Evolutionary conservation across 1,284 basidiomycete genomes (phyloP), one percentile per base, ranked within the genome.

Genomic region (Pseudozyma pruni): DNA sequence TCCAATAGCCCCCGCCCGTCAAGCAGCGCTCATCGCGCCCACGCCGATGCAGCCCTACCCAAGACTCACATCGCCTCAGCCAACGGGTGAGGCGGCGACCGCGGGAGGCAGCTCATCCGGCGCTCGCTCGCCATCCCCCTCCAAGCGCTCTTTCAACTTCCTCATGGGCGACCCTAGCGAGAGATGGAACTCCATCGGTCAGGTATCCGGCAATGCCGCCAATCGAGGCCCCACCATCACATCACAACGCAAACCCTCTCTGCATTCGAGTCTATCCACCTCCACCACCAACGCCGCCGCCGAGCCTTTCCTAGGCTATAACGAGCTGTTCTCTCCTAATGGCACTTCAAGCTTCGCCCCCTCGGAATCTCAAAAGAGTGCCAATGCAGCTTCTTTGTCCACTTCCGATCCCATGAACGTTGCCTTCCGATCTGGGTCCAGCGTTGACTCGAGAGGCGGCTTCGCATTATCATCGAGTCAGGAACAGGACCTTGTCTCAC

Each of bases 281-380:
- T 37, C 51, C 7, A 13, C 58, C 23, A 33, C 51, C 22, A 51
- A 22, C 14, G 22, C 50, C 6, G 45, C 60, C 13, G 59, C 54
- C 19, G 74, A 76, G 35, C 71, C 72, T 20, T 76, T 76, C 43
- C 61, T 76, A 20, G 74, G 74, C 33, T 76, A 74, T 60, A 76
- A 76, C 31, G 74, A 75, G 44, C 64, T 76, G 40, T 74, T 71
- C 29, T 67, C 63, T 4, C 58, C 59, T 9, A 72, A 62, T 16
- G 55, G 58, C 20, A 35, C 27, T 4, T 34, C 69, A 31, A 61
- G 37, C 19, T 50, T 60, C n/a, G 17, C 67, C 7, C 6, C 51
- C 1, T 66, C 68, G 1, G 68, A 71, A 27, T 42, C 50, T 3
- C 47, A 62, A 9, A 71, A 58, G 25, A 46, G 48, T 37, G 49